Conservation (phyloP, 345 rosid genomes). For the Eucalyptus pumila region DNA sequence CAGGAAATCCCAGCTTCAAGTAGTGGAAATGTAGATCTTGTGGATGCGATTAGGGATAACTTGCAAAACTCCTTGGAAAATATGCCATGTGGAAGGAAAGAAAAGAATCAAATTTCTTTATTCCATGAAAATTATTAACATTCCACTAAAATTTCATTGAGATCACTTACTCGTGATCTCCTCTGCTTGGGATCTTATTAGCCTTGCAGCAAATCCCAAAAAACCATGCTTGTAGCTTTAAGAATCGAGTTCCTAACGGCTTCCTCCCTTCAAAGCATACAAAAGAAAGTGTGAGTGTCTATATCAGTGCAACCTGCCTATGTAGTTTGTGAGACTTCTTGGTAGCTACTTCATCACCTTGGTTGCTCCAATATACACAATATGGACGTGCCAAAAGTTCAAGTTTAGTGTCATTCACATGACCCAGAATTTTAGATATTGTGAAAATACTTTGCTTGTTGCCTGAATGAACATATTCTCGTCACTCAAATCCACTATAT, state of each 20-base stretch:
- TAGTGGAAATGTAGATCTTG: constrained; percentile 30
- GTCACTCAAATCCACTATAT: background rate
- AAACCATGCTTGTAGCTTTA: constrained; percentile 45
- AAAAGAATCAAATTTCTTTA: background rate
- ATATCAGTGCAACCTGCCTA: constrained; percentile 14
- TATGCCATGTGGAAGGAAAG: constrained; percentile 3
- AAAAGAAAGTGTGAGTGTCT: background rate
- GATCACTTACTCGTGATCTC: constrained; percentile 6
- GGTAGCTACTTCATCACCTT: constrained; percentile 15
- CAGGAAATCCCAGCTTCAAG: constrained; percentile 29
- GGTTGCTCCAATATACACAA: constrained; percentile 38
- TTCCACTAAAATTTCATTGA: background rate
- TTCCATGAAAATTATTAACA: background rate
- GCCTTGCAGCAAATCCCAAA: constrained; percentile 47
- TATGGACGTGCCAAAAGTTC: constrained; percentile 5
- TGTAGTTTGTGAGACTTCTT: constrained; percentile 13
- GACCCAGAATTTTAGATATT: background rate
- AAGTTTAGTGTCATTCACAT: background rate
- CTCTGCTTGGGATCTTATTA: constrained; percentile 30
- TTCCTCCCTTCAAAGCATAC: constrained; percentile 10
- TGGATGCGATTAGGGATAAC: constrained; percentile 31
- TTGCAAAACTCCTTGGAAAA: constrained; percentile 35
- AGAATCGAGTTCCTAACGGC: constrained; percentile 30
- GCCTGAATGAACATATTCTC: background rate
- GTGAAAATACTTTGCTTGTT: background rate